Evolutionary conservation across 441 rosid species (phyloP).

Genomic region (Populus trichocarpa): DNA sequence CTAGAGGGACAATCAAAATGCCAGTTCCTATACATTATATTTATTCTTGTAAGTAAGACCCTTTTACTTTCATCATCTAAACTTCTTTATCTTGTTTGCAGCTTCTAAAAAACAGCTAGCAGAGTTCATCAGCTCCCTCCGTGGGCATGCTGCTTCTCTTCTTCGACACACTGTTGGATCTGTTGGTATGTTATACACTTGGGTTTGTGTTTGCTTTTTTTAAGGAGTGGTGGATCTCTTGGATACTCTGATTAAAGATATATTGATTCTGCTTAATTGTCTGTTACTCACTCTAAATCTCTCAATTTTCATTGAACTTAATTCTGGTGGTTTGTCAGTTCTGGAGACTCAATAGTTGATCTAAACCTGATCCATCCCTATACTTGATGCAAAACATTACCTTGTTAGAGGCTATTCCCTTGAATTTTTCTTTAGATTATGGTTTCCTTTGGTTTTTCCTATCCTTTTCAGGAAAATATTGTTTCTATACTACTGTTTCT

Average conservation of each 20-base stretch:
- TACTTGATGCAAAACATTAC: not conserved
- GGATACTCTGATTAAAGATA: not conserved
- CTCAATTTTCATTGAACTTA: not conserved
- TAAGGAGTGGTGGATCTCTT: not conserved
- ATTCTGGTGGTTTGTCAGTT: not conserved
- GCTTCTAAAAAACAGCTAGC: slow-evolving; percentile 77
- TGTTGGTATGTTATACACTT: slow-evolving; percentile 51
- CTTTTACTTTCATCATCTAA: not conserved
- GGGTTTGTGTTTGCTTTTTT: not conserved
- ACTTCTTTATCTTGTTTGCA: slow-evolving; percentile 26
- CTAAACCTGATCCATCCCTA: not conserved
- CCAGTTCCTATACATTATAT: not conserved
- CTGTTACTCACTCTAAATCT: not conserved
- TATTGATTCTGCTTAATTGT: not conserved
- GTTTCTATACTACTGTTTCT: not conserved
- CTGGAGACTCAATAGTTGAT: not conserved
- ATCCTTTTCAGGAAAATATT: not conserved
- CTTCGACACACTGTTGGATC: slow-evolving; percentile 95
- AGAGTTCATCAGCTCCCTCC: slow-evolving; percentile 66
- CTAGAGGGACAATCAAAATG: slow-evolving; percentile 6
- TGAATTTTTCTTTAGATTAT: not conserved
- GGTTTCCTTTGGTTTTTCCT: not conserved
- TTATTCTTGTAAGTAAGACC: not conserved
- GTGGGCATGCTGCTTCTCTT: slow-evolving; percentile 76
- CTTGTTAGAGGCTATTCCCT: not conserved